Base-by-base conservation (phyloP, 2,329 filamentous ascomycete species). In the Neofusicoccum cordaticola region DNA sequence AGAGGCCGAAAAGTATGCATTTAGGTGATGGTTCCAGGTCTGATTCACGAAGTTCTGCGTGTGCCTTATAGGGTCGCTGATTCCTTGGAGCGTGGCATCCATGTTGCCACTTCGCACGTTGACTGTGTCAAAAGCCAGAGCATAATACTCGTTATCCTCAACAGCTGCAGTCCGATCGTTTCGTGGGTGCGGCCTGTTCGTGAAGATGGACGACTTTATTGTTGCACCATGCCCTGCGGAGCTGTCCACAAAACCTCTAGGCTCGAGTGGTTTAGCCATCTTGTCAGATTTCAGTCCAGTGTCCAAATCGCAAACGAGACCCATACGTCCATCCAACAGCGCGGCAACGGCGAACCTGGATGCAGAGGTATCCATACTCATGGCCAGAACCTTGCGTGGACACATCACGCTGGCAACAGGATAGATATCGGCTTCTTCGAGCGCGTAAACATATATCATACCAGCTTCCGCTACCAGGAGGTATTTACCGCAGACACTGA, bases 341-440 rank as follows among this genome's bases (percentile, higher is more conserved):
- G 85, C 82, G 15, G 86, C 87, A 60, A 89, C 77, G 6, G 85
- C 81, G 68, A 85, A 80, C 48, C 81, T 79, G 8, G 83, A 77
- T 2, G 80, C 82, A 4, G 83, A 87, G 0, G 85, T 85, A 71
- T 90, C 86, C 81, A 90, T 88, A 67, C 85, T 85, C 69, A 86
- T 84, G 2, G 83, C 81, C 5, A 90, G 71, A 2, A 89, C 83
- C 50, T 82, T 77, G 15, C 80, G 78, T 12, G 85, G 86, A 68
- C 87, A 89, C 13, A 82, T 71, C 11, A 90, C 81, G 45, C 77
- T 83, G 1, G 85, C 81, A 15, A 86, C 72, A 1, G 82, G 83
- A 48, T 76, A 67, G 63, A 84, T 68, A 66, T 73, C 69, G 6
- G 69, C 72, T 67, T 72, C 68, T 41, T 71, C 67, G 63, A 88